Conservation (phyloP, 129 eudicot genomes). For the Artemisia argyi region DNA sequence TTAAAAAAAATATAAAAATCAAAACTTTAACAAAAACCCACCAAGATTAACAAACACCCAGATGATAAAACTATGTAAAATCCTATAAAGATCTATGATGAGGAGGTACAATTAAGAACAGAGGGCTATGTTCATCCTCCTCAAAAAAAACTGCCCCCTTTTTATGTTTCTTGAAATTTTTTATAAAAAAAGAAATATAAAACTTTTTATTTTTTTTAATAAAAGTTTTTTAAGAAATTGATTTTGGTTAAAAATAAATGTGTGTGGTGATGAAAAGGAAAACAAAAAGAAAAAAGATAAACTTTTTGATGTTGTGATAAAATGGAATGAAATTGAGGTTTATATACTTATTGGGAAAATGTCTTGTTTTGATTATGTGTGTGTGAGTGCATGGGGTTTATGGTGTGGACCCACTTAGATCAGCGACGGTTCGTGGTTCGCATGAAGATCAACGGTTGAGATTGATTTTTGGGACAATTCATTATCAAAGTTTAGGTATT, state of each 20-base stretch:
- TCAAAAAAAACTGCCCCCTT: constrained; percentile 37
- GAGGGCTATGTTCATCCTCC: constrained; percentile 65
- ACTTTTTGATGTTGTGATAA: constrained; percentile 22
- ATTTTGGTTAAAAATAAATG: neutral
- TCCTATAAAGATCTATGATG: constrained; percentile 48
- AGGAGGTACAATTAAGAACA: constrained; percentile 37
- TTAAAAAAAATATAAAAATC: neutral
- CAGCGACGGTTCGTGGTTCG: constrained; percentile 16
- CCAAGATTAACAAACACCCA: constrained; percentile 41
- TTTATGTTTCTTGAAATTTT: constrained; percentile 9
- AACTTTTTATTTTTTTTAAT: neutral
- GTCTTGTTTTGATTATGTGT: neutral
- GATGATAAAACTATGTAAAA: constrained; percentile 27
- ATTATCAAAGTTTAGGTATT: neutral
- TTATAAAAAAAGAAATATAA: neutral
- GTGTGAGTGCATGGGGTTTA: constrained; percentile 25
- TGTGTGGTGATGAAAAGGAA: constrained; percentile 17
- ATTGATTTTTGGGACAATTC: too few relatives aligned
- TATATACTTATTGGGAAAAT: constrained; percentile 49
- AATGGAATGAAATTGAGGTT: constrained; percentile 27
- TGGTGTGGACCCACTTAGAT: constrained; percentile 25
- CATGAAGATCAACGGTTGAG: constrained; percentile 13
- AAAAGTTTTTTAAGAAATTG: too few relatives aligned
- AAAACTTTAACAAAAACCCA: constrained; percentile 27
- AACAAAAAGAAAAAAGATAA: constrained; percentile 6